These are phyloP conservation scores for Suaeda aralocaspica DNA, from an alignment of 148 eudicot species.

Conservation along the genomic window DNA sequence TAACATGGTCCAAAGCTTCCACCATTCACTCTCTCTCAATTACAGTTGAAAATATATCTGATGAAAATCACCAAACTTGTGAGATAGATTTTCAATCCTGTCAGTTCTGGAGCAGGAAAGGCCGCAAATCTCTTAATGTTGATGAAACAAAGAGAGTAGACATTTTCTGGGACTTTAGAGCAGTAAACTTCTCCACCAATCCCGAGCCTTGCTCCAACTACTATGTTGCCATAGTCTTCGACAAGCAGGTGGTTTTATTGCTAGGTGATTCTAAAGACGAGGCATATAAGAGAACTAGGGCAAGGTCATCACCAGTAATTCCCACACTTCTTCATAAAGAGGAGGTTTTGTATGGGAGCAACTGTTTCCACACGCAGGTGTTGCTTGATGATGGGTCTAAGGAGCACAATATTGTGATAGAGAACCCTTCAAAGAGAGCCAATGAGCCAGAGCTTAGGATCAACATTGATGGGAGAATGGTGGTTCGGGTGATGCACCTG, in stretches of 20 bases:
- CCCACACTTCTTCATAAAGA: slow-evolving; percentile 27
- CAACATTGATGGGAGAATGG: slow-evolving; percentile 28
- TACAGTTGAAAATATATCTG: slow-evolving; percentile 18
- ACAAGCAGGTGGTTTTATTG: slow-evolving; percentile 23
- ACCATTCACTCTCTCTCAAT: slow-evolving; percentile 19
- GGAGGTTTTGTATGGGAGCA: slow-evolving; percentile 28
- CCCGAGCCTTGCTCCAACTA: slow-evolving; percentile 29
- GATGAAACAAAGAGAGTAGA: slow-evolving; percentile 26
- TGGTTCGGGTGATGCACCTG: slow-evolving; percentile 29
- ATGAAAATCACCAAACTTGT: slow-evolving; percentile 28
- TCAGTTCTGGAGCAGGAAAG: slow-evolving; percentile 34
- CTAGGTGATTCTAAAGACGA: slow-evolving; percentile 21
- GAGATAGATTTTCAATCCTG: slow-evolving; percentile 24
- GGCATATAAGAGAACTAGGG: slow-evolving; percentile 25
- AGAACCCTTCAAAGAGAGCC: slow-evolving; percentile 10
- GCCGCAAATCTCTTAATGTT: slow-evolving; percentile 25
- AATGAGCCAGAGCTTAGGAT: slow-evolving; percentile 26
- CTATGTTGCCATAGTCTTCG: slow-evolving; percentile 22
- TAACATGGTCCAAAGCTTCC: slow-evolving; percentile 26
- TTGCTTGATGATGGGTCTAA: slow-evolving; percentile 29
- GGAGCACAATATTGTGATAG: slow-evolving; percentile 22
- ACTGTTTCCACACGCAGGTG: slow-evolving; percentile 17
- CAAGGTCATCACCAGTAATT: slow-evolving; percentile 11
- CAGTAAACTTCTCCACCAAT: slow-evolving; percentile 25
- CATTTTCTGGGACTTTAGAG: slow-evolving; percentile 27